These are phyloP conservation scores for Panaeolus cyanescens DNA, from an alignment of 768 basidiomycete genomes.

Conservation along the genomic window DNA sequence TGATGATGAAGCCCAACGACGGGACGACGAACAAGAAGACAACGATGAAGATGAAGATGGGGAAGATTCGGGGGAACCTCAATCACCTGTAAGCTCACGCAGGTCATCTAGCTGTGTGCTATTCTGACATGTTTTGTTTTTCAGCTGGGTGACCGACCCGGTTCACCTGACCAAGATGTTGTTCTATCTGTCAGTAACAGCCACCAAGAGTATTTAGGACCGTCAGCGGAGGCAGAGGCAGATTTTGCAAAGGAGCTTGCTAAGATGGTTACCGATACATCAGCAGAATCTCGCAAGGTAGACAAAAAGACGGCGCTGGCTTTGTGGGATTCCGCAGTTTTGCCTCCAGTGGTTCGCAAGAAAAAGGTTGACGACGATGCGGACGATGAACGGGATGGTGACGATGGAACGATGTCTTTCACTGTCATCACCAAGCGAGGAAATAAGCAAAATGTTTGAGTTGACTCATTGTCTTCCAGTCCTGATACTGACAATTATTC, in stretches of 20 bases:
- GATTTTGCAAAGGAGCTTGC: constrained; percentile 96
- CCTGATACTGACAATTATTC: constrained; percentile 11
- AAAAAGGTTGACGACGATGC: constrained; percentile 63
- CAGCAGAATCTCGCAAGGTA: constrained; percentile 79
- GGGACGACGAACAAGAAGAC: constrained; percentile 43
- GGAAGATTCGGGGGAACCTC: constrained; percentile 60
- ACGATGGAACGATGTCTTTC: constrained; percentile 77
- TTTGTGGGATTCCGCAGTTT: constrained; percentile 87
- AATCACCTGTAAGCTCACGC: constrained; percentile 51
- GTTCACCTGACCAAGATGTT: constrained; percentile 82
- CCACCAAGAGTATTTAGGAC: constrained; percentile 72
- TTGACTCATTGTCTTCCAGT: not conserved
- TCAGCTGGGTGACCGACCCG: constrained; percentile 69
- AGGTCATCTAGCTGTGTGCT: no score
- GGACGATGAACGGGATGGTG: constrained; percentile 33
- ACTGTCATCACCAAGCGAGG: constrained; percentile 92
- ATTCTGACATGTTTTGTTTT: no score
- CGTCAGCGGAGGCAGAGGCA: constrained; percentile 86
- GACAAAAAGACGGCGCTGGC: constrained; percentile 87
- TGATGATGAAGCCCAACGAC: constrained; percentile 63
- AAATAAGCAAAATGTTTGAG: constrained; percentile 83
- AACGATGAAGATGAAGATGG: constrained; percentile 63
- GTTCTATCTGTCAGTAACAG: constrained; percentile 59
- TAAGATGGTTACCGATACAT: constrained; percentile 89
- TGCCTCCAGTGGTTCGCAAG: constrained; percentile 65